phyloP scores from a whole-genome alignment of 2,329 filamentous ascomycete genomes.

The Botrytis squamosa region DNA sequence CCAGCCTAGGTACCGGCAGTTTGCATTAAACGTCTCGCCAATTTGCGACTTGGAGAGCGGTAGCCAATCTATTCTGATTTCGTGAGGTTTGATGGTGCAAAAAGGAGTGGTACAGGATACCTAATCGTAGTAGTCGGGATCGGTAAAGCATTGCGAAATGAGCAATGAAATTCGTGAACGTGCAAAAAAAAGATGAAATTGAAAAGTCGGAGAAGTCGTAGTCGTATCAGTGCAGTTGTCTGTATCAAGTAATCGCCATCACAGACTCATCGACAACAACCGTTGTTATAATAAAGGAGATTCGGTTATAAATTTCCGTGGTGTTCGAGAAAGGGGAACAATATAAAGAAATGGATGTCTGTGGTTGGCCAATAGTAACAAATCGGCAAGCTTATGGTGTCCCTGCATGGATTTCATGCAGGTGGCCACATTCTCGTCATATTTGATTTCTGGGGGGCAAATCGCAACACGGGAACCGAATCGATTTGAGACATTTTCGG shows the following conservation, averaged over 20 bases:
- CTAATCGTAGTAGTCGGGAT: neutral
- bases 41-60: neutral
- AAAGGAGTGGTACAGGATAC: neutral
- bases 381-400: slow-evolving; percentile 14
- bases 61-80: neutral
- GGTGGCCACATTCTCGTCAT: slow-evolving; percentile 9
- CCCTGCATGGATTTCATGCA: slow-evolving; percentile 21
- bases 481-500: slow-evolving; percentile 17
- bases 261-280: neutral
- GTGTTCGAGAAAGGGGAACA: neutral
- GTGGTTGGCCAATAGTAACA: slow-evolving; percentile 12
- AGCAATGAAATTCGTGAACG: slow-evolving; percentile 8
- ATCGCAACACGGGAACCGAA: neutral
- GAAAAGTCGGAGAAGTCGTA: neutral
- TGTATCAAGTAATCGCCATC: neutral
- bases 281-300: neutral
- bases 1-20: neutral
- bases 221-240: neutral
- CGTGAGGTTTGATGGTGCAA: neutral
- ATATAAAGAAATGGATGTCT: neutral
- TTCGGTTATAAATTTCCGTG: neutral
- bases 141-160: neutral
- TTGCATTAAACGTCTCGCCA: neutral
- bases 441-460: neutral
- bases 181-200: neutral